phyloP scores from a whole-genome alignment of 352 stramenopile genomes.

The Globisporangium nodosum region DNA sequence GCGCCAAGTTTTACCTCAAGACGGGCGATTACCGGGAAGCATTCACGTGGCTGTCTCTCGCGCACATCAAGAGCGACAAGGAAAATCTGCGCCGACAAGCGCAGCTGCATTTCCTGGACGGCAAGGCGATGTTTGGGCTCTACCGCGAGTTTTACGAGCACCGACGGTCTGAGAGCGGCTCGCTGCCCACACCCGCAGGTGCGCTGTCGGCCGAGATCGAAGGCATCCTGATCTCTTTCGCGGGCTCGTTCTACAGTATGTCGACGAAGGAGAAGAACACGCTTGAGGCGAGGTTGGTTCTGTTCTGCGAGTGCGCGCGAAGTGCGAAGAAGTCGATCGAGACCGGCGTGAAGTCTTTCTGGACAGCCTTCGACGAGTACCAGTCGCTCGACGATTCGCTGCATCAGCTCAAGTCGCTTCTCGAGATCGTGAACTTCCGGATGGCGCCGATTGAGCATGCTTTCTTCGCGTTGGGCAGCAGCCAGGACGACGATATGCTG shows the following conservation, averaged over 20 bases:
- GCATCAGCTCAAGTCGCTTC: slow-evolving; percentile 70
- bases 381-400: slow-evolving; percentile 59
- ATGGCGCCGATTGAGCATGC: slow-evolving; percentile 57
- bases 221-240: slow-evolving; percentile 47
- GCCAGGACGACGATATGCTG: slow-evolving; percentile 59
- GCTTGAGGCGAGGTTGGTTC: slow-evolving; percentile 42
- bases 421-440: slow-evolving; percentile 63
- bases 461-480: slow-evolving; percentile 72
- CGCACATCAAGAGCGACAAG: slow-evolving; percentile 71
- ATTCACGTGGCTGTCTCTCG: slow-evolving; percentile 69
- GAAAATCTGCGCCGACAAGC: slow-evolving; percentile 62
- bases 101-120: slow-evolving; percentile 64
- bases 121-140: slow-evolving; percentile 48
- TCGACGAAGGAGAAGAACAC: slow-evolving; percentile 51
- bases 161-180: slow-evolving; percentile 10
- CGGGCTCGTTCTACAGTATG: slow-evolving; percentile 59
- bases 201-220: slow-evolving; percentile 37
- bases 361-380: slow-evolving; percentile 68
- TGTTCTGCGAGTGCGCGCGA: slow-evolving; percentile 40
- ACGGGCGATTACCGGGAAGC: slow-evolving; percentile 46
- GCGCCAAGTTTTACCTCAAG: slow-evolving; percentile 59
- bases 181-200: slow-evolving; percentile 14
- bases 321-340: slow-evolving; percentile 44
- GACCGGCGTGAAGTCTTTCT: slow-evolving; percentile 48
- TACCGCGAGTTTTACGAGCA: slow-evolving; percentile 52